Base-by-base conservation (phyloP, 2,329 filamentous ascomycete species). In the Trichoderma sp. region DNA sequence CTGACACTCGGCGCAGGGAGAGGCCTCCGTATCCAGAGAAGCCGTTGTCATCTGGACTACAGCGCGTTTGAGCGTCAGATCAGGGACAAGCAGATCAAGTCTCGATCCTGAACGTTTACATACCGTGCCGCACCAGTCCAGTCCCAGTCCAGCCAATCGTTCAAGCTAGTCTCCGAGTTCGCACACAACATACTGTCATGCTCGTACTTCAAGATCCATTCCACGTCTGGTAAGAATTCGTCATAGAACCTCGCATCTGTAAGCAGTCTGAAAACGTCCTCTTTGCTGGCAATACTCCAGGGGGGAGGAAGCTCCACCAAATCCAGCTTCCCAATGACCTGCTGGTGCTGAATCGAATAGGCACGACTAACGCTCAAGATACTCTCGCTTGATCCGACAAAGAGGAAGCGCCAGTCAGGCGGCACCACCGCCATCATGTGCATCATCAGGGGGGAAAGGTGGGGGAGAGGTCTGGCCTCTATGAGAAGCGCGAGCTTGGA, bases 401-500 rank as follows among this genome's bases (percentile, higher is more conserved):
- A 85, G 47, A 80, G 78, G 74, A 85, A 84, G 39, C 79, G 80
- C 84, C 84, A 86, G 74, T 85, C 83, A 1, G 82, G 80, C 3
- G 83, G 83, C 1, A 86, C 80, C 19, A 85, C 82, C 3, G 80
- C 77, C 68, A 84, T 84, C 75, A 85, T 84, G 71, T 86, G 83
- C 34, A 85, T 76, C 71, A 85, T 76, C 45, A 84, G 75, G 2
- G 84, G 83, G 2, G 82, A 81, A 50, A 86, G 78, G 64, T 80
- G 76, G 4, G 82, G 79, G 41, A 79, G 76, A 0, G 80, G 71
- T 1, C 84, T 80, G 72, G 81, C 80, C 72, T 86, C 84, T 66
- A 87, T 80, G n/a, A 87, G 77, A 10, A 87, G 78, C 34, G 83
- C 84, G 44, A 86, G 77, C 71, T 85, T 85, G 65, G 77, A 80